These are phyloP conservation scores for Pseudogymnoascus sp. DNA, from an alignment of 2,329 filamentous ascomycete species.

Conservation along the genomic window DNA sequence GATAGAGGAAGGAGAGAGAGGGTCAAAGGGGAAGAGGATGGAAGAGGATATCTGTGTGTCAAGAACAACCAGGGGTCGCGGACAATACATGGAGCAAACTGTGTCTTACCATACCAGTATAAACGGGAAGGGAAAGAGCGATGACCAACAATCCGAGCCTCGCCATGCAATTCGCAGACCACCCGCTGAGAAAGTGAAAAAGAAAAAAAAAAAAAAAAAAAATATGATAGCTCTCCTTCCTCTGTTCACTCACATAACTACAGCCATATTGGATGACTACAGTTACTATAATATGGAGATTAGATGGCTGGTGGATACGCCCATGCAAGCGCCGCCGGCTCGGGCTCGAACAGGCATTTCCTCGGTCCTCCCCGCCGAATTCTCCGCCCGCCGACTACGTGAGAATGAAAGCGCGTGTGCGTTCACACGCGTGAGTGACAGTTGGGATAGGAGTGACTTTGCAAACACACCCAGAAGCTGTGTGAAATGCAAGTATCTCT, in stretches of 20 bases:
- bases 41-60: neutral
- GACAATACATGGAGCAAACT: neutral
- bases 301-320: neutral
- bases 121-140: neutral
- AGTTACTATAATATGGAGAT: neutral
- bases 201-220: too few relatives aligned
- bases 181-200: neutral
- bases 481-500: neutral
- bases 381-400: neutral
- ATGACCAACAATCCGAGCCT: neutral
- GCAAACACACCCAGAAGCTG: neutral
- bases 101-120: neutral
- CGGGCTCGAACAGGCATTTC: neutral
- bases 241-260: neutral
- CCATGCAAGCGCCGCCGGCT: neutral
- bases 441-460: neutral
- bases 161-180: neutral
- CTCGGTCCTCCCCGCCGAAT: conserved; percentile 1
- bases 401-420: neutral
- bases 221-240: conserved; percentile 3
- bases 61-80: neutral
- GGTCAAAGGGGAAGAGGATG: neutral
- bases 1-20: neutral
- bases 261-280: conserved; percentile 1
- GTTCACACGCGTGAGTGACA: neutral